Evolutionary conservation across 257 asterid species (phyloP).

Genomic region (Salvia rosmarinus): DNA sequence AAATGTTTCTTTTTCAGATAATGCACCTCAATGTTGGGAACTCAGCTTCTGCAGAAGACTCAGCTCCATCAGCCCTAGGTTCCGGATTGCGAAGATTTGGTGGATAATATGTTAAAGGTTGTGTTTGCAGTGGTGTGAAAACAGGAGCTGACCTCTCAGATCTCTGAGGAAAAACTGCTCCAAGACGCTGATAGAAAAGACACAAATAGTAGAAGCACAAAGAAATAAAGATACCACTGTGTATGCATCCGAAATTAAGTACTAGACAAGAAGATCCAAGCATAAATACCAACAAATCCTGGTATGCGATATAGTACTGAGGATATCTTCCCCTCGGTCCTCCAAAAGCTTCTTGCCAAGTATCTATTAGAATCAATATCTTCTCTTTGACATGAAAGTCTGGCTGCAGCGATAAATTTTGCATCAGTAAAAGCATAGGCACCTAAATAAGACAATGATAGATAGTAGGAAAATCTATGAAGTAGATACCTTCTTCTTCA

Average conservation of each 20-base stretch:
- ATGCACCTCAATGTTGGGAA: conserved; percentile 88
- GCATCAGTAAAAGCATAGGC: conserved; percentile 29
- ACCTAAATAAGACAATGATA: conserved; percentile 19
- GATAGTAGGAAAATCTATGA: conserved; percentile 11
- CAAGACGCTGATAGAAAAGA: conserved; percentile 72
- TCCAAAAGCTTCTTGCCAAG: conserved; percentile 99
- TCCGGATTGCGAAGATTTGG: conserved; percentile 79
- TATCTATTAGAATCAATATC: conserved; percentile 90
- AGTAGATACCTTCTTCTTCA: conserved; percentile 70
- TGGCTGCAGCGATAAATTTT: conserved; percentile 67
- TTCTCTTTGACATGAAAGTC: conserved; percentile 98
- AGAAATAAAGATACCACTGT: conserved; percentile 19
- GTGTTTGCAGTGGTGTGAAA: conserved; percentile 92
- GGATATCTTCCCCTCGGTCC: conserved; percentile 94
- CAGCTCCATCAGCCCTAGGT: conserved; percentile 64
- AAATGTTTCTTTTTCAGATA: conserved; percentile 3
- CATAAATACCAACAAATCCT: conserved; percentile 80
- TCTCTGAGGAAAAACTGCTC: conserved; percentile 97
- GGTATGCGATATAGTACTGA: conserved; percentile 90
- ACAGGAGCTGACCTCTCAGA: conserved; percentile 87
- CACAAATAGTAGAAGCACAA: conserved; percentile 31
- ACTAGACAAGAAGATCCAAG: conserved; percentile 23
- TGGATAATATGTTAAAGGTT: conserved; percentile 85
- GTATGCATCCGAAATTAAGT: conserved; percentile 26
- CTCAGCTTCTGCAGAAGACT: conserved; percentile 92